Percentiles rank a stretch among this genome's conserved stretches.
Evolutionary conservation across 257 asterid genomes (phyloP).

Genomic region (Solanum pennellii): DNA sequence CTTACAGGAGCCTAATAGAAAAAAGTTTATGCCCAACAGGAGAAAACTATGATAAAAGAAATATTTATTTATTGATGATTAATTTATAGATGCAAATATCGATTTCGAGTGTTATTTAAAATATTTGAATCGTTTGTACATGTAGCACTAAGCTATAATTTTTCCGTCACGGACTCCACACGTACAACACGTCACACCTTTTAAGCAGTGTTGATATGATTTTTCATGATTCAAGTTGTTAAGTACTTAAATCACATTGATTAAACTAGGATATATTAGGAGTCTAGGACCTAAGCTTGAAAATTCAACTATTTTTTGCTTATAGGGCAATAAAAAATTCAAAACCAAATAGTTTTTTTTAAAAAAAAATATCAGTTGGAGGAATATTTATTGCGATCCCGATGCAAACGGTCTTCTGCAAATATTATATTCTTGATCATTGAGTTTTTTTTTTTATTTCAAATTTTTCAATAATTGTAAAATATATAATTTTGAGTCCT

Average conservation of each 20-base stretch:
- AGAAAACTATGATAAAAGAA: too few species aligned
- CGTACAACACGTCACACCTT: not conserved
- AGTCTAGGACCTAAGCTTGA: not conserved
- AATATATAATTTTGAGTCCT: not conserved
- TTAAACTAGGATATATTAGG: not conserved
- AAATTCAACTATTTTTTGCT: not conserved
- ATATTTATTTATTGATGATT: too few species aligned
- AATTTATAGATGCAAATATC: too few species aligned
- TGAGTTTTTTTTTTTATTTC: not conserved
- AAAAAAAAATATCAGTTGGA: not conserved
- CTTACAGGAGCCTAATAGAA: not conserved
- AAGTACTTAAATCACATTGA: not conserved
- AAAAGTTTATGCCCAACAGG: not conserved
- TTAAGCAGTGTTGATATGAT: not conserved
- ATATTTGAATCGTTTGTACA: not conserved
- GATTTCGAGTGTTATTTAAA: not conserved
- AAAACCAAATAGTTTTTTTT: not conserved
- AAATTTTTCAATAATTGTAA: not conserved
- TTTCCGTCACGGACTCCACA: not conserved
- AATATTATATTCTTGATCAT: not conserved
- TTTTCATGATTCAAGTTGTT: not conserved
- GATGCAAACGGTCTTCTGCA: not conserved
- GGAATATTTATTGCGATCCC: not conserved
- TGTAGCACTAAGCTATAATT: not conserved
- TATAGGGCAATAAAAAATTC: not conserved